Base-by-base conservation (phyloP, 768 basidiomycete genomes). In the Dentipellis fragilis region DNA sequence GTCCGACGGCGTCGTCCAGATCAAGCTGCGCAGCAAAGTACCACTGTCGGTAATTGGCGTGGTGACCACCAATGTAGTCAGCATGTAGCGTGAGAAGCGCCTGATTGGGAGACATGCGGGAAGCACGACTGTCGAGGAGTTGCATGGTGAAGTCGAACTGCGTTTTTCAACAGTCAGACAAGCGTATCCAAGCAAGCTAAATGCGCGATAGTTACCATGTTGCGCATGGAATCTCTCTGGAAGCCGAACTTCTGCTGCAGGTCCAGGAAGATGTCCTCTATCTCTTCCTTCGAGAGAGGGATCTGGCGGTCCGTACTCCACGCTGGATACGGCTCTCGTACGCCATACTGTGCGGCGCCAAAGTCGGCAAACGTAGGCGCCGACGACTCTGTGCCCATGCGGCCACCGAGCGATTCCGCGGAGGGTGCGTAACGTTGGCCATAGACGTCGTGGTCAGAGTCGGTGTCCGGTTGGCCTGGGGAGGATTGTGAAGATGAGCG, bases 11-110 rank as follows among this genome's bases (percentile, higher is more conserved):
- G 63, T 99, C 96, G 69, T 99, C 96, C 45, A 98, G 86, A 69
- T 98, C 95, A 57, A 99, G 84, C 69, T 99, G 96, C 17, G 95
- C 93, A 29, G 95, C 96, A 69, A 98, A 99, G 74, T 99, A 99
- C 96, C 96, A 98, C 73, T 97, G 97, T 58, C 96, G 89, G 73
- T 98, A 98, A 75, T 98, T 98, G 51, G 96, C 92, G 65, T 97
- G 87, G 69, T 95, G 89, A 3, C 96, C 96, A 19, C 96, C 96
- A 63, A 99, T 97, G 71, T 98, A 99, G 69, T 98, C 96, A 56
- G 95, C 96, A 64, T 99, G 96, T 2, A 99, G 79, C 0, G 94
- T 98, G 54, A 96, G 76, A 21, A 98, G 75, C 0, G 96, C 96
- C 67, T 95, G 92, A 66, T 92, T 89, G 10, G 96, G 94, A 0